Conservation (phyloP, 1,284 basidiomycete genomes). For the Anthracocystis setariae region DNA sequence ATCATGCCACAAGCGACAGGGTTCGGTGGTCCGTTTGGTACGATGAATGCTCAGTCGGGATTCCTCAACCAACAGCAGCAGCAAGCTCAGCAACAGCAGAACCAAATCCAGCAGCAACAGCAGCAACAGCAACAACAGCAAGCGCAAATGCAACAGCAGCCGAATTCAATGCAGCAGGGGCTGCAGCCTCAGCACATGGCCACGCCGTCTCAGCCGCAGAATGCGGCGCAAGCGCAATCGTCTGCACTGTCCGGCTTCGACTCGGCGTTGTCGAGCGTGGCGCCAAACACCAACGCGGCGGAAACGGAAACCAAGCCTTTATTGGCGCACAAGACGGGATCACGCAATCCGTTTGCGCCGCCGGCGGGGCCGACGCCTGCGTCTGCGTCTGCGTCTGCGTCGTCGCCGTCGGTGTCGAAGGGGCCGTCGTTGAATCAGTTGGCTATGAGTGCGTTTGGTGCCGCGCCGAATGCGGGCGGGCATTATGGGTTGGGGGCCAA, state of each 20-base stretch:
- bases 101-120: constrained; percentile 23
- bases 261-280: constrained; percentile 67
- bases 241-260: neutral
- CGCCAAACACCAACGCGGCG: constrained; percentile 22
- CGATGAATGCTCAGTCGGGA: constrained; percentile 32
- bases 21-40: constrained; percentile 40
- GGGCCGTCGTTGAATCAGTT: constrained; percentile 84
- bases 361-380: constrained; percentile 72
- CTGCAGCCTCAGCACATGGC: constrained; percentile 43
- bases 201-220: constrained; percentile 43
- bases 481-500: constrained; percentile 55
- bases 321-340: constrained; percentile 90
- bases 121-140: constrained; percentile 12
- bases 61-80: constrained; percentile 31
- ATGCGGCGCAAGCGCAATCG: constrained; percentile 29
- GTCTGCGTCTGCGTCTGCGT: constrained; percentile 69
- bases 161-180: constrained; percentile 22
- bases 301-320: constrained; percentile 71
- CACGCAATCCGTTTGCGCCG: constrained; percentile 91
- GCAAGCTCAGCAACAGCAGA: constrained; percentile 31
- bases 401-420: constrained; percentile 73
- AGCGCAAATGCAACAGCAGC: constrained; percentile 29
- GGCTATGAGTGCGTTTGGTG: constrained; percentile 71
- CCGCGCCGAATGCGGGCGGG: constrained; percentile 44
- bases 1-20: constrained; percentile 61